Percentiles rank a stretch among this genome's conserved stretches.
Evolutionary conservation across 2,329 filamentous ascomycete species (phyloP).

Genomic region (Colletotrichum magnum): DNA sequence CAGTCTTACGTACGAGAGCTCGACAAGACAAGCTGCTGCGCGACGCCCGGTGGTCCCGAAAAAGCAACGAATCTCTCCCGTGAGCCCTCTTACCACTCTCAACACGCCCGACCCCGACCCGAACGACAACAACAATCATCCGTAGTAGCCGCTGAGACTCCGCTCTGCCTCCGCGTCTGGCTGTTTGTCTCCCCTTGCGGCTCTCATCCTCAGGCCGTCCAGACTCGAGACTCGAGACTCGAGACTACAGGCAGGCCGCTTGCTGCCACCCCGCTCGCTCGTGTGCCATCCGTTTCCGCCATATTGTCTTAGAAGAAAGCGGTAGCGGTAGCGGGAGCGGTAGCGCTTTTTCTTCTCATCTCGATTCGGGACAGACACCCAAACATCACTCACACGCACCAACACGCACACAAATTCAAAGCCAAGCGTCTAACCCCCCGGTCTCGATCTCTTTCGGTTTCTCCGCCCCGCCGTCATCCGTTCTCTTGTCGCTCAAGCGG

Average conservation of each 20-base stretch:
- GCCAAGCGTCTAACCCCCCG: conserved; percentile 3
- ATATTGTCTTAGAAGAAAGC: conserved; percentile 30
- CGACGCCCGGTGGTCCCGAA: conserved; percentile 33
- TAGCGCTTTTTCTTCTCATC: conserved; percentile 33
- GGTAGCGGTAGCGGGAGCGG: neutral
- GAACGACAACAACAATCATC: too few species aligned
- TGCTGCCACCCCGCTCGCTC: conserved; percentile 7
- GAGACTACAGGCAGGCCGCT: neutral
- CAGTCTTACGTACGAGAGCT: conserved; percentile 6
- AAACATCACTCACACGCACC: conserved; percentile 8
- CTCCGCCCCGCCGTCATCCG: conserved; percentile 34
- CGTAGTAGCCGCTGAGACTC: conserved; percentile 23
- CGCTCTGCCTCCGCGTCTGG: conserved; percentile 17
- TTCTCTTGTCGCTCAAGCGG: conserved; percentile 30
- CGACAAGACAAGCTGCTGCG: neutral
- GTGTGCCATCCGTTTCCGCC: conserved; percentile 17
- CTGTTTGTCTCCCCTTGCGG: neutral
- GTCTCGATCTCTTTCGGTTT: conserved; percentile 20
- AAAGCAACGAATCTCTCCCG: conserved; percentile 31
- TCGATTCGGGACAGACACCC: conserved; percentile 32
- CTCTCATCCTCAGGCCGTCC: neutral
- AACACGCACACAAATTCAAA: neutral
- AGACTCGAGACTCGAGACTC: neutral
- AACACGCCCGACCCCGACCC: too few species aligned
- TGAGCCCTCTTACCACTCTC: neutral